Evolutionary conservation across 495 filamentous ascomycete genomes (phyloP), one percentile per base, ranked within the genome.

Genomic region (Trichoderma gamsii): DNA sequence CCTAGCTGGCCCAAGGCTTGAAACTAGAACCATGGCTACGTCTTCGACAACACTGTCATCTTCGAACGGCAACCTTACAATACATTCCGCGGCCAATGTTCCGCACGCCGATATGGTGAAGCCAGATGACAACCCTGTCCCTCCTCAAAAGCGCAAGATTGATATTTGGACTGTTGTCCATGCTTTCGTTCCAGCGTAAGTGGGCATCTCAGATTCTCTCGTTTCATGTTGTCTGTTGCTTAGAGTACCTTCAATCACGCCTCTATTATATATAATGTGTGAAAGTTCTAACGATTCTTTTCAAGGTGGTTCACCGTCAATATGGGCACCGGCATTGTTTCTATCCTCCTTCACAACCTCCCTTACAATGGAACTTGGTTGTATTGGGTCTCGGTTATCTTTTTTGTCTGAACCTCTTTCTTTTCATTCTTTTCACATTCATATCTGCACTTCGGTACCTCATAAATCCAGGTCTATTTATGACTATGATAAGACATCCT

Each of bases 311-410:
- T 83, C 70, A 68, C 77, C 1, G 79, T 86, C 52, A 89, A 74
- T 11, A 89, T 90, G 87, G 85, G 87, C 38, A 90, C 87, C 0
- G 87, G 87, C 1, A 86, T 89, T 23, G 84, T 86, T 3, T 86
- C 86, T 3, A 82, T 87, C 38, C 76, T 89, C 8, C 77, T 88
- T 3, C 80, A 87, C 70, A 80, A 79, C 9, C 76, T 89, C 1
- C 84, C 86, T 3, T 86, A 84, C 69, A 83, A 87, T 67, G 83
- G 76, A 15, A 5, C 21, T 38, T 85, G 84, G 81, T 76, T 88
- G 1, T 44, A 51, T 44, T 93, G 87, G 70, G 81, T 94, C 44
- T 84, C 93, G 25, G 90, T 94, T 75, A 86, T 89, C 66, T 63
- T 41, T 44, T 68, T 41, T 5, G 2, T 29, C 66, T 68, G 15